Base-by-base conservation (phyloP, 768 basidiomycete species). In the Paxillus involutus region DNA sequence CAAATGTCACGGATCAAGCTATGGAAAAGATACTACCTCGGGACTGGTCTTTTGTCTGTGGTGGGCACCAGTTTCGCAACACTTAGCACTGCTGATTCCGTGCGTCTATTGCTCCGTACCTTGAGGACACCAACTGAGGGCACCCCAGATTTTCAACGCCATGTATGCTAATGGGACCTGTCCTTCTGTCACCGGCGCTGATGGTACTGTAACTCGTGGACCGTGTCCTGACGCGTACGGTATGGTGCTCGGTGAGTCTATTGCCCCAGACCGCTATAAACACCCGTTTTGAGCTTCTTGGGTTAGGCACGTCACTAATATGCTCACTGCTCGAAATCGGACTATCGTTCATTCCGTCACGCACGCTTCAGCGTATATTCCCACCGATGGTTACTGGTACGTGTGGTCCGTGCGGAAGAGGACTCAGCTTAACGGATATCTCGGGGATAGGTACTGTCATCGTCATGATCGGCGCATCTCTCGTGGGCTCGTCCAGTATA, bases 101-200 rank as follows among this genome's bases (percentile, higher is more conserved):
- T 87, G 57, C 3, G 83, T 70, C 3, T 12, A 32, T 30, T 6
- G 10, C 41, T 12, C 6, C 32, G 3, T 9, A 40, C 11, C 4
- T 17, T 40, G 13, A 19, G 16, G 17, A 6, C 40, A 10, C 12
- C 35, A 30, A 6, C 26, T 49, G 52, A 33, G 21, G 2, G 32
- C 47, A 40, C 32, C 11, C 39, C 55, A 87, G 86, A 84, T 91
- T 40, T 91, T 93, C 64, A 69, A 83, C 57, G 78, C 84, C 3
- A 84, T 91, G 81, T 94, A 94, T 69, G 77, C 71, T 2, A 81
- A 90, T 53, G 91, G 91, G 2, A 91, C 86, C 2, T 94, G 91
- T 69, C 78, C 88, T 0, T 81, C 80, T 0, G 78, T 75, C 3
- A 78, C 75, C 0, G 73, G 69, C 11, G 69, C 79, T 1, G 83